These are phyloP conservation scores for Sporothrix brasiliensis DNA, from an alignment of 2,329 filamentous ascomycete genomes.

Conservation along the genomic window DNA sequence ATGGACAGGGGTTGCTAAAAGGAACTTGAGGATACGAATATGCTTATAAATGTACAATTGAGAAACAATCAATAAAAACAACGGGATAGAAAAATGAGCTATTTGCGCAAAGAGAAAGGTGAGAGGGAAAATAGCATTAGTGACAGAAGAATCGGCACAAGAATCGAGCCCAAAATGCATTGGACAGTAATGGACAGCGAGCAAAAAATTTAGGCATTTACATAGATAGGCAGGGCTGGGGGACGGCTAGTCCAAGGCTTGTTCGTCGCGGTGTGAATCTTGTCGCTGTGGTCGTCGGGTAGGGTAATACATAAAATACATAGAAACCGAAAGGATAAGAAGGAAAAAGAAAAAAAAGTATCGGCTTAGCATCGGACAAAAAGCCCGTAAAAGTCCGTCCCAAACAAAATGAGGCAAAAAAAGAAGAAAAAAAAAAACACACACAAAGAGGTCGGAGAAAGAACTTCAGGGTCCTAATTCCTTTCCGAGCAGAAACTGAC, in stretches of 20 bases:
- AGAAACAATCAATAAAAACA: neutral
- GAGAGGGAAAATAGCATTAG: neutral
- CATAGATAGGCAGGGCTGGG: neutral
- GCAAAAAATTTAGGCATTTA: neutral
- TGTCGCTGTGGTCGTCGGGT: neutral
- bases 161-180: slow-evolving; percentile 8
- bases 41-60: slow-evolving; percentile 3
- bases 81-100: neutral
- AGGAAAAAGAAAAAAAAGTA: neutral
- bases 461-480: slow-evolving; percentile 10
- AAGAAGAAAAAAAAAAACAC: slow-evolving; percentile 1
- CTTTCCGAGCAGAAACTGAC: neutral
- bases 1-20: neutral
- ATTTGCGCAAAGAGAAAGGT: neutral
- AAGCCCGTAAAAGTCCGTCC: too few relatives aligned
- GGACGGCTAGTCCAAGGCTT: slow-evolving; percentile 1
- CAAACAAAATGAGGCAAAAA: neutral
- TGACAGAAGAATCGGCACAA: slow-evolving; percentile 1
- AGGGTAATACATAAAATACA: neutral
- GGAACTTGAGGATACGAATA: neutral
- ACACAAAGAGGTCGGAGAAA: neutral
- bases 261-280: neutral
- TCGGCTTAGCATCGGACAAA: neutral
- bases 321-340: neutral
- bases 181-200: neutral